Evolutionary conservation across 2,329 filamentous ascomycete genomes (phyloP).

Genomic region (Fusarium tupiense): DNA sequence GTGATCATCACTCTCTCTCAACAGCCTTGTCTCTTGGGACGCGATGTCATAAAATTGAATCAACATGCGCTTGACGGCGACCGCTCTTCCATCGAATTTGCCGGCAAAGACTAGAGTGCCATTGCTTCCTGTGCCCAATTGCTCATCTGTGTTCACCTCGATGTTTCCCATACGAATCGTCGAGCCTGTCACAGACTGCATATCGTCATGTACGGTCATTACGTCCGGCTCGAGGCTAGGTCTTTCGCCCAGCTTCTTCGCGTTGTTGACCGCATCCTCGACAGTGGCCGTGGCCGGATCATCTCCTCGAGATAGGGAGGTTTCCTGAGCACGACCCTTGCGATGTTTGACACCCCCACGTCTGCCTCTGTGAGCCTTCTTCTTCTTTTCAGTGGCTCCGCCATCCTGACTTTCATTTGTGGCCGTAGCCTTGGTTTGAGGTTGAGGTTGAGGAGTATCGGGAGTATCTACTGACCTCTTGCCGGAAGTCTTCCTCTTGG

Average conservation of each 20-base stretch:
- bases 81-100: constrained; percentile 91
- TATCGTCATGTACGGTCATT: constrained; percentile 64
- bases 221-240: constrained; percentile 69
- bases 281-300: constrained; percentile 57
- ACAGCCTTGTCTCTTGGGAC: constrained; percentile 87
- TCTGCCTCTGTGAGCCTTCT: constrained; percentile 75
- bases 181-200: constrained; percentile 68
- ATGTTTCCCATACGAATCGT: constrained; percentile 71
- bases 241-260: constrained; percentile 66
- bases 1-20: constrained; percentile 95
- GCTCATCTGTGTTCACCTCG: constrained; percentile 70
- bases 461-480: not conserved
- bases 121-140: constrained; percentile 85
- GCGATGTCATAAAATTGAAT: constrained; percentile 96
- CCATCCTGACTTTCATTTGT: constrained; percentile 12
- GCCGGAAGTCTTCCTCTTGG: not conserved
- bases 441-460: not conserved
- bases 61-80: constrained; percentile 96
- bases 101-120: constrained; percentile 97
- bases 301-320: constrained; percentile 61
- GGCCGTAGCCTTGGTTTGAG: not conserved
- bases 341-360: constrained; percentile 76
- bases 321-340: constrained; percentile 65
- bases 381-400: constrained; percentile 63
- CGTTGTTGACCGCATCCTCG: constrained; percentile 69